Conservation (phyloP, 1,284 basidiomycete genomes). For the Naganishia albida region DNA sequence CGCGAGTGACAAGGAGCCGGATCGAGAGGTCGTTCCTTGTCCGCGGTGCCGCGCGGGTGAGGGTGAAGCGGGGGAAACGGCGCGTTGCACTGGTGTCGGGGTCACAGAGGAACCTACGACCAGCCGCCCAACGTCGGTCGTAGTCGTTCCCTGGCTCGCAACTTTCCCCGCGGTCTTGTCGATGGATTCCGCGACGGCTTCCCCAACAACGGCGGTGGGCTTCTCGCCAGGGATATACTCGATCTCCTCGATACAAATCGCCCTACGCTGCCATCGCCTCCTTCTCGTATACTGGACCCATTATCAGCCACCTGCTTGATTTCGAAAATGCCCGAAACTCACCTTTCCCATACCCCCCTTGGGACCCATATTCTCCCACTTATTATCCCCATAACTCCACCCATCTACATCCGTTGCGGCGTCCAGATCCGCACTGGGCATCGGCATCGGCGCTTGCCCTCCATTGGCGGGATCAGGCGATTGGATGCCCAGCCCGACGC, state of each 20-base stretch:
- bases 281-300: constrained; percentile 71
- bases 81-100: background rate
- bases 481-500: constrained; percentile 11
- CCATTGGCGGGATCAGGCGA: background rate
- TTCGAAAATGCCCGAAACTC: constrained; percentile 35
- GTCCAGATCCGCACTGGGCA: constrained; percentile 39
- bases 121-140: background rate
- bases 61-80: background rate
- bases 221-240: constrained; percentile 52
- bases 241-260: constrained; percentile 70
- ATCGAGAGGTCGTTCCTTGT: background rate
- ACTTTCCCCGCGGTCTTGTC: background rate
- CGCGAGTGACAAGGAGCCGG: background rate
- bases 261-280: constrained; percentile 79
- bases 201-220: background rate
- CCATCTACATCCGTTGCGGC: constrained; percentile 78
- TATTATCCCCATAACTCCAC: constrained; percentile 94
- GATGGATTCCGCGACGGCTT: constrained; percentile 2
- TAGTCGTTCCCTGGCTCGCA: background rate
- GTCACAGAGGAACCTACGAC: constrained; percentile 2
- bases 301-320: background rate
- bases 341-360: constrained; percentile 84
- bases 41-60: background rate
- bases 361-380: constrained; percentile 79
- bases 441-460: constrained; percentile 1